Evolutionary conservation across 108 stramenopile species (phyloP), one percentile per base, ranked within the genome.

Genomic region (Cyclostephanos tholiformis): DNA sequence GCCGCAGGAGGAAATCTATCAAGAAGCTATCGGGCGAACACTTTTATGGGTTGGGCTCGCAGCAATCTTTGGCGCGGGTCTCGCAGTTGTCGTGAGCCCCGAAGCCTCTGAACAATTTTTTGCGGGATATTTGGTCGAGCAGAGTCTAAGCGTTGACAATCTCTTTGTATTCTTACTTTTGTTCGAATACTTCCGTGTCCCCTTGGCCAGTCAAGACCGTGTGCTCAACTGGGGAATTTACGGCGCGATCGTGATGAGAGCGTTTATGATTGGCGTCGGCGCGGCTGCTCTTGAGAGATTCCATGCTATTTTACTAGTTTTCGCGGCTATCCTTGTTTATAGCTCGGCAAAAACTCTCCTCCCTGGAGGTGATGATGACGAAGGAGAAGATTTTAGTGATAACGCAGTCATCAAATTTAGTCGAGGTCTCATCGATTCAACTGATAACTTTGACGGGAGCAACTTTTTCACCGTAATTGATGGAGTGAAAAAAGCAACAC

Each of bases 251-350:
- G 82, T 94, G 2, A 94, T 98, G 94, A 85, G 98, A 39, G 95
- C 91, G 2, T 78, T 95, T 44, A 96, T 98, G 94, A 98, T 98
- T 77, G 90, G 89, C 32, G 67, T 94, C 3, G 98, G 98, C 22
- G 90, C 93, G 2, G 93, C 88, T 30, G 95, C 95, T 1, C 66
- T 98, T 41, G 70, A 96, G 60, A 74, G 92, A 10, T 95, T 96
- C 76, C 95, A 91, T 59, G 88, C 69, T 17, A 89, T 95, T 32
- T 71, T 95, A 19, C 66, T 98, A 55, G 79, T 96, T 22, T 98
- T 97, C 82, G 97, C 96, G 11, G 91, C 72, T 44, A 91, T 98
- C 69, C 64, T 98, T 61, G 73, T 97, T 19, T 94, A 80, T 41
- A 88, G 89, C 36, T 85, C 91, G 9, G 75, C 61, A n/a, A 90